These are phyloP conservation scores for Lecanicillium sp. DNA, from an alignment of 2,329 filamentous ascomycete species.

Conservation along the genomic window DNA sequence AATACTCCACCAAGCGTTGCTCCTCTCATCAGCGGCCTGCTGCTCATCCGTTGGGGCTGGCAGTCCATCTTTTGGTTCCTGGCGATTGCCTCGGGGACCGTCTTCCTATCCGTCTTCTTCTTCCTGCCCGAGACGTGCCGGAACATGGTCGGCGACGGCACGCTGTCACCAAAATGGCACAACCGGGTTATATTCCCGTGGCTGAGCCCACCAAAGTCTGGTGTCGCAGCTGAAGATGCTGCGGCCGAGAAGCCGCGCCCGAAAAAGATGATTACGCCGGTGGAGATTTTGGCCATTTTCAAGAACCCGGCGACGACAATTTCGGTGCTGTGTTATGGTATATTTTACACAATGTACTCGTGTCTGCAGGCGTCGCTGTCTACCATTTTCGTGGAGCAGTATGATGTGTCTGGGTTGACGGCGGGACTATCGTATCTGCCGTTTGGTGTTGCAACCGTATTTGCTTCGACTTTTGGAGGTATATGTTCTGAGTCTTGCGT, in stretches of 20 bases:
- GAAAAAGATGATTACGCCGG: not conserved
- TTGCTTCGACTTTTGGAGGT: not conserved
- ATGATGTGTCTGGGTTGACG: not conserved
- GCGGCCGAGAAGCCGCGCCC: not conserved
- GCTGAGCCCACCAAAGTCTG: not conserved
- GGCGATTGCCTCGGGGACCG: not conserved
- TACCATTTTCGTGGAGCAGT: slow-evolving; percentile 8
- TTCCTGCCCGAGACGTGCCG: slow-evolving; percentile 1
- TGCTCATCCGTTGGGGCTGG: slow-evolving; percentile 4
- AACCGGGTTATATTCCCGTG: slow-evolving; percentile 1
- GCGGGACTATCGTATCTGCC: not conserved
- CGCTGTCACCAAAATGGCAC: not conserved
- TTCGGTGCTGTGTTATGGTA: not conserved
- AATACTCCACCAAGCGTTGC: slow-evolving; percentile 3
- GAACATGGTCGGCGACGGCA: not conserved
- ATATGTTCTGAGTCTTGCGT: not conserved
- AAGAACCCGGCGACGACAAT: not conserved
- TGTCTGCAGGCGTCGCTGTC: not conserved
- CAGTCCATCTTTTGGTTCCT: slow-evolving; percentile 4
- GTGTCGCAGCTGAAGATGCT: not conserved
- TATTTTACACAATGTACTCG: not conserved
- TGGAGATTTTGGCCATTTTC: not conserved
- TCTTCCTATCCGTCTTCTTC: not conserved
- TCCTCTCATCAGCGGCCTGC: not conserved
- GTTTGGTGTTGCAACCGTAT: not conserved